phyloP scores from a whole-genome alignment of 2,329 filamentous ascomycete genomes.

The Xylariaceae sp. region DNA sequence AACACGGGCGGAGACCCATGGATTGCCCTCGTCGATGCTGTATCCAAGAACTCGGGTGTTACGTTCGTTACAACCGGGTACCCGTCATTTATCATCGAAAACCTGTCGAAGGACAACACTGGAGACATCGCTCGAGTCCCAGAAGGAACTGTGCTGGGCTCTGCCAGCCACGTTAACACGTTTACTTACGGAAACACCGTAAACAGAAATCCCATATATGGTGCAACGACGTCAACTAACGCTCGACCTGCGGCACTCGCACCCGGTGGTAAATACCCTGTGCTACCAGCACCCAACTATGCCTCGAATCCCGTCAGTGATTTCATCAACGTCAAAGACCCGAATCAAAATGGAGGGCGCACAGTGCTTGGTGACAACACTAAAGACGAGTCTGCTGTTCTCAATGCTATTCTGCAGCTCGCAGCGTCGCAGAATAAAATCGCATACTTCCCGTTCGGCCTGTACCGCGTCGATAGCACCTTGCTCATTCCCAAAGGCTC shows the following conservation, averaged over 20 bases:
- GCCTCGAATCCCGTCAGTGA: slow-evolving; percentile 32
- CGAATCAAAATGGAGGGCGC: slow-evolving; percentile 36
- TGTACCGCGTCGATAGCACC: slow-evolving; percentile 52
- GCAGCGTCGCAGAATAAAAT: slow-evolving; percentile 42
- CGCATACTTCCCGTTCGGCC: slow-evolving; percentile 55
- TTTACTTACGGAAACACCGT: slow-evolving; percentile 44
- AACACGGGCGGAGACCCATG: slow-evolving; percentile 39
- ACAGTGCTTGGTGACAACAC: slow-evolving; percentile 38
- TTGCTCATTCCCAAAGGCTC: slow-evolving; percentile 48
- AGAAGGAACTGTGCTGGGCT: slow-evolving; percentile 31
- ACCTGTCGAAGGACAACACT: slow-evolving; percentile 40
- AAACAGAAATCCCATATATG: slow-evolving; percentile 39
- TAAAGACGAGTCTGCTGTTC: slow-evolving; percentile 36
- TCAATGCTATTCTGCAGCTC: slow-evolving; percentile 38
- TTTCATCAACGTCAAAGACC: slow-evolving; percentile 43
- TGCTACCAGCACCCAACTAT: slow-evolving; percentile 40
- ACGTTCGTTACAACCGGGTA: slow-evolving; percentile 37
- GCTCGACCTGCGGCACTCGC: slow-evolving; percentile 36
- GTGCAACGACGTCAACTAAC: slow-evolving; percentile 30
- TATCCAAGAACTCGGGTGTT: slow-evolving; percentile 41
- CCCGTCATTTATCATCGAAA: slow-evolving; percentile 44
- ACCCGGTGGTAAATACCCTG: slow-evolving; percentile 37
- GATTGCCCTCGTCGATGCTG: slow-evolving; percentile 41
- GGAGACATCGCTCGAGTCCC: slow-evolving; percentile 36
- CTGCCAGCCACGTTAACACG: slow-evolving; percentile 35